A percentile compares a stretch with the other conserved stretches of the same genome.
These are phyloP conservation scores for Metschnikowia bowlesiae DNA, from an alignment of 805 yeast genomes.

Conservation along the genomic window DNA sequence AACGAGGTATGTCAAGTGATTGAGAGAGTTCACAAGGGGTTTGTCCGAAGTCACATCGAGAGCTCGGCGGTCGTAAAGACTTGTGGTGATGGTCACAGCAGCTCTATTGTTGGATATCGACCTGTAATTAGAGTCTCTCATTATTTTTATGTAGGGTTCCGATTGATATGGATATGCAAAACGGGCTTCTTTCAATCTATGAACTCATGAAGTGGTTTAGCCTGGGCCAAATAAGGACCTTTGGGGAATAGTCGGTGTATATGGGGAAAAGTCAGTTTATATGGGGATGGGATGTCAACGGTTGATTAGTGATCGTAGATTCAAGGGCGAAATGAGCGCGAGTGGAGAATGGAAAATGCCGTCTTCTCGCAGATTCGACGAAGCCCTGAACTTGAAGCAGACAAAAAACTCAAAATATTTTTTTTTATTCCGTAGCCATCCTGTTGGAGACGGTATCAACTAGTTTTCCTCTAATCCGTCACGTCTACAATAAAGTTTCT, in stretches of 20 bases:
- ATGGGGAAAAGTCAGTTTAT: not conserved
- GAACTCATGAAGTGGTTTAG: not conserved
- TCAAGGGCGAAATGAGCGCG: conserved; percentile 5
- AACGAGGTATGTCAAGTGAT: conserved; percentile 82
- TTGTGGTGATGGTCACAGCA: conserved; percentile 84
- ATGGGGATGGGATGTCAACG: not conserved
- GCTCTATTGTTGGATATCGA: conserved; percentile 79
- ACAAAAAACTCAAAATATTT: not conserved
- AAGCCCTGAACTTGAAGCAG: not conserved
- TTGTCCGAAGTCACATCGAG: conserved; percentile 84
- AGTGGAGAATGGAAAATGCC: conserved; percentile 1
- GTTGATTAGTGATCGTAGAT: not conserved
- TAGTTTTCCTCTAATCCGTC: not conserved
- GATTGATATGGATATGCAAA: not conserved
- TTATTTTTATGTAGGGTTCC: conserved; percentile 1
- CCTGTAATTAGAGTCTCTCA: conserved; percentile 86
- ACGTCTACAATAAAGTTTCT: not conserved
- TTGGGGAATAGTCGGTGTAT: not conserved
- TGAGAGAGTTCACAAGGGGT: conserved; percentile 87
- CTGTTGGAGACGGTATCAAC: too few species aligned
- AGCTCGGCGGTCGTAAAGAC: conserved; percentile 88
- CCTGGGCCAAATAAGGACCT: not conserved
- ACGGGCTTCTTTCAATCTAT: not conserved
- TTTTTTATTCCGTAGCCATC: too few species aligned
- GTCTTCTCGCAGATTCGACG: not conserved